Evolutionary conservation across 73 alveolate genomes (phyloP).

Genomic region (Blepharisma stoltei): DNA sequence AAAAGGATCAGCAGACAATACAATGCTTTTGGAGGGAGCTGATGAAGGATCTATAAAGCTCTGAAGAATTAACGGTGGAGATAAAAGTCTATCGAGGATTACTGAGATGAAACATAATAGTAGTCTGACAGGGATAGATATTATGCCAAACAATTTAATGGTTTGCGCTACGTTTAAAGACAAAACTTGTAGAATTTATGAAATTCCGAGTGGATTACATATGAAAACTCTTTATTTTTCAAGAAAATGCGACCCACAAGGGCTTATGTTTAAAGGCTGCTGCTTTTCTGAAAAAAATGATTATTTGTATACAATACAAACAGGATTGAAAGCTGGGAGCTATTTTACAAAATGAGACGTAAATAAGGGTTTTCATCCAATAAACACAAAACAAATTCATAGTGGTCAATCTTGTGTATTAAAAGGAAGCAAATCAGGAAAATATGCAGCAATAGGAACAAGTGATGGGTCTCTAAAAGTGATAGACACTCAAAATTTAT

Average conservation of each 20-base stretch:
- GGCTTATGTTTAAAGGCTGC: not conserved
- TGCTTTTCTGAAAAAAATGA: not conserved
- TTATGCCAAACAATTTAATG: no score
- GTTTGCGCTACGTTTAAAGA: not conserved
- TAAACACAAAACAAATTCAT: not conserved
- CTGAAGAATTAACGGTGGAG: not conserved
- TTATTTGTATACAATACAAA: not conserved
- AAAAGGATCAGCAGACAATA: not conserved
- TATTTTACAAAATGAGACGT: conserved; percentile 25
- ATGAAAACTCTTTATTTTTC: conserved; percentile 10
- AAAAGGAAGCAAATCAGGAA: conserved; percentile 1
- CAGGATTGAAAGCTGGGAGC: not conserved
- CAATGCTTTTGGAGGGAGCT: not conserved
- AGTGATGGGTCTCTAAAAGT: conserved; percentile 12
- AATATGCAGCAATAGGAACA: conserved; percentile 24
- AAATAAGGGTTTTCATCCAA: conserved; percentile 6
- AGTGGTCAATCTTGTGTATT: not conserved
- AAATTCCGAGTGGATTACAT: not conserved
- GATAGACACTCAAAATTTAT: not conserved
- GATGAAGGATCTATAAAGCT: conserved; percentile 13
- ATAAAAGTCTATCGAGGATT: not conserved
- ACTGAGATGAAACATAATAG: no score
- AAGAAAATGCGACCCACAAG: not conserved
- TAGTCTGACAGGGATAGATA: no score
- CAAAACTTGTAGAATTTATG: conserved; percentile 6